Evolutionary conservation across 352 stramenopile genomes (phyloP).

Genomic region (Thraustochytrium striatum): DNA sequence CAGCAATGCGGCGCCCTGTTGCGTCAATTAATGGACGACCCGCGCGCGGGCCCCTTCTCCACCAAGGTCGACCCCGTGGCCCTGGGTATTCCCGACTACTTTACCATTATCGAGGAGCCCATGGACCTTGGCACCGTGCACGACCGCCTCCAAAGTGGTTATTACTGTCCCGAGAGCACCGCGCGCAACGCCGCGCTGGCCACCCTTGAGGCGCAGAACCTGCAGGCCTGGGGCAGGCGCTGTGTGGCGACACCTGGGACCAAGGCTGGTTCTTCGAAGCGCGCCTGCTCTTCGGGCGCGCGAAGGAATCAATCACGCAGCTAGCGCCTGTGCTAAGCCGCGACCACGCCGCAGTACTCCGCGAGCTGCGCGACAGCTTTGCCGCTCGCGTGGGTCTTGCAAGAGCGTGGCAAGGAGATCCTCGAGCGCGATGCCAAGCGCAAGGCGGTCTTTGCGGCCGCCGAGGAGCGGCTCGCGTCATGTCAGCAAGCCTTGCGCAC

Average conservation of each 20-base stretch:
- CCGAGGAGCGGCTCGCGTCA: background rate
- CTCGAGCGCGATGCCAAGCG: background rate
- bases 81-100: conserved; percentile 96
- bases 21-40: too few species aligned
- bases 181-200: too few species aligned
- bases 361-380: background rate
- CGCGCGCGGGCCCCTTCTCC: too few species aligned
- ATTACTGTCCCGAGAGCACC: too few species aligned
- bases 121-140: conserved; percentile 68
- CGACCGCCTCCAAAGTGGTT: too few species aligned
- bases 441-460: background rate
- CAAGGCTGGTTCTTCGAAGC: background rate
- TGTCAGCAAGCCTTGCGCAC: too few species aligned
- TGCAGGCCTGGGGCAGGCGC: background rate
- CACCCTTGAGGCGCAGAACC: too few species aligned
- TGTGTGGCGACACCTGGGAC: background rate
- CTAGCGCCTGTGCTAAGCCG: background rate
- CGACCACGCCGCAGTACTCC: background rate
- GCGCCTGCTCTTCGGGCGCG: background rate
- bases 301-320: background rate
- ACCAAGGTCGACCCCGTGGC: conserved; percentile 91
- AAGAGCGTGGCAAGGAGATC: background rate
- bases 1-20: too few species aligned
- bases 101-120: conserved; percentile 82
- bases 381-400: background rate